Evolutionary conservation across 176 grass and related monocot genomes (phyloP).

Genomic region (Cenchrus fungigraminus): DNA sequence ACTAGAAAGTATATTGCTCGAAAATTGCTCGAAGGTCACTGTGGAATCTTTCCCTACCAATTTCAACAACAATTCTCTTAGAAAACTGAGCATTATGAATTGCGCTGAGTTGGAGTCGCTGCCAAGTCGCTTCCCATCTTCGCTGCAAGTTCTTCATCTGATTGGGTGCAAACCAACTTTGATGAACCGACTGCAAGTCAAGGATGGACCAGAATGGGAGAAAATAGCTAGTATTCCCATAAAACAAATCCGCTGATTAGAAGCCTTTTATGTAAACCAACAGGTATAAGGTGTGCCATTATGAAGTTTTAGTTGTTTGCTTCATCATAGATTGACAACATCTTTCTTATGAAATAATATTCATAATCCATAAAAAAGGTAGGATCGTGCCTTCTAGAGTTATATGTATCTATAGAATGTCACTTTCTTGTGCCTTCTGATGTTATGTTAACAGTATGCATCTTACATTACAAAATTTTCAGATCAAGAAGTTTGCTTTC

Average conservation of each 20-base stretch:
- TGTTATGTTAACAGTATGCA: background rate
- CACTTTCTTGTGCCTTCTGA: background rate
- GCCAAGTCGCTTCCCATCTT: conserved; percentile 55
- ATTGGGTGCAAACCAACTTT: conserved; percentile 50
- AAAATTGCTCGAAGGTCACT: conserved; percentile 52
- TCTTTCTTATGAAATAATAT: background rate
- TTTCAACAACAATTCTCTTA: conserved; percentile 47
- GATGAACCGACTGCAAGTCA: conserved; percentile 27
- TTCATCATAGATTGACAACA: background rate
- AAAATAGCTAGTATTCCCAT: conserved; percentile 41
- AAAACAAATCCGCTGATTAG: conserved; percentile 36
- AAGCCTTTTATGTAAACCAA: background rate
- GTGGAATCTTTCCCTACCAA: conserved; percentile 50
- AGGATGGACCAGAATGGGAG: conserved; percentile 48
- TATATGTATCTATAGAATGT: background rate
- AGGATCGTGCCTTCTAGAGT: background rate
- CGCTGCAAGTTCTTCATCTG: conserved; percentile 50
- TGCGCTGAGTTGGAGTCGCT: conserved; percentile 47
- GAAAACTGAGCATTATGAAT: conserved; percentile 55
- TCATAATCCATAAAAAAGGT: background rate
- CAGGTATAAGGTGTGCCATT: background rate
- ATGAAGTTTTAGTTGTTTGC: background rate
- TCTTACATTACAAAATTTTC: background rate
- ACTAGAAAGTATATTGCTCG: conserved; percentile 45
- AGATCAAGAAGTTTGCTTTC: background rate